Evolutionary conservation across 1,284 basidiomycete species (phyloP), one percentile per base, ranked within the genome.

Genomic region (Megacollybia platyphylla): DNA sequence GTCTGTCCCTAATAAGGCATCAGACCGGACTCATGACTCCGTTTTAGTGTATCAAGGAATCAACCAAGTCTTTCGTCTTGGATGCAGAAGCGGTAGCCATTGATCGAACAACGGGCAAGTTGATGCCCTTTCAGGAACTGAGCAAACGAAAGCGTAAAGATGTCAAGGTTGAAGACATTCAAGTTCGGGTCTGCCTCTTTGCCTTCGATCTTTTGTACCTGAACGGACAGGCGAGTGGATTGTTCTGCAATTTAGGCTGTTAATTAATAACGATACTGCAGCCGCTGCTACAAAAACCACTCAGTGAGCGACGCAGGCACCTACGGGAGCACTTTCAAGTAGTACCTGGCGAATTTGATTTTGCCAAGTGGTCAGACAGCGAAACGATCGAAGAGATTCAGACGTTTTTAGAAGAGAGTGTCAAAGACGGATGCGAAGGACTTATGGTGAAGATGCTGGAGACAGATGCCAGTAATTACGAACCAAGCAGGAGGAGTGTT

Each of bases 401-500:
- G 56, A 61, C 75, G 0, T 97, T 99, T 71, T 66, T 99, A 11
- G 96, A 98, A 55, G 86, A 92, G 52, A 93, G 88, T 58, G 89
- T 99, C 50, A 94, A 92, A 57, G 92, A 97, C 56, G 92, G 94
- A 1, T 98, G 96, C 60, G 96, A 99, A 60, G 96, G 96, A 2
- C 71, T 99, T 40, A 97, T 99, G 96, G 91, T 99, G 48, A 99
- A 99, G 65, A 96, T 97, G 90, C 69, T 98, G 9, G 86, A 92
- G 32, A 87, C 80, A 18, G 79, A 88, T 31, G 84, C 84, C 10
- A 91, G 93, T 55, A 88, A 79, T 52, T 99, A 99, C 59, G 92
- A 97, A 60, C 96, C 96, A 2, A 93, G 88, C 58, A 70, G 92
- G 43, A 71, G 96, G 35, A 91, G 85, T 61, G 87, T 97, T 49